Evolutionary conservation across 768 basidiomycete species (phyloP).

Genomic region (Lactifluus echinatus): DNA sequence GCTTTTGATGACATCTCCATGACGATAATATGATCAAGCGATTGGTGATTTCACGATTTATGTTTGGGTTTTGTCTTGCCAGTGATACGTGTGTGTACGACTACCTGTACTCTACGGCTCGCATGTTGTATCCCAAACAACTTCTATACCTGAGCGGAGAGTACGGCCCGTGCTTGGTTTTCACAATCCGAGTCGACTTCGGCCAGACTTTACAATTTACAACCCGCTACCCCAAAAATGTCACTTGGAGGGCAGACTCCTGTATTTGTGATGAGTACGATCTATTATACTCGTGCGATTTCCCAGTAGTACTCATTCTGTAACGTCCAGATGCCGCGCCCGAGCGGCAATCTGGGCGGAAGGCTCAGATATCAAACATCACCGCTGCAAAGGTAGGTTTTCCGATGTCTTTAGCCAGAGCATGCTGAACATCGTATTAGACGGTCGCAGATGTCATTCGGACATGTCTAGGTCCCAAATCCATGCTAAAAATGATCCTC

Average conservation of each 20-base stretch:
- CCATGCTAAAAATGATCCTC: slow-evolving; percentile 99
- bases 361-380: slow-evolving; percentile 95
- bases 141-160: neutral
- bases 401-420: neutral
- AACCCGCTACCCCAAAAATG: slow-evolving; percentile 22
- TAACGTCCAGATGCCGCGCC: slow-evolving; percentile 71
- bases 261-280: slow-evolving; percentile 75
- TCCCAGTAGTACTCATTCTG: neutral
- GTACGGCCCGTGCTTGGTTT: neutral
- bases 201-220: neutral
- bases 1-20: slow-evolving; percentile 16
- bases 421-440: slow-evolving; percentile 32
- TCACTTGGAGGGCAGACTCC: slow-evolving; percentile 52
- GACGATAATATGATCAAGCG: neutral
- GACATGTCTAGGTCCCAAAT: slow-evolving; percentile 94
- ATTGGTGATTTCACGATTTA: neutral
- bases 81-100: neutral
- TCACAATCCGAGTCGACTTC: neutral
- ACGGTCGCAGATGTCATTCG: slow-evolving; percentile 97
- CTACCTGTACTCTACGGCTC: neutral
- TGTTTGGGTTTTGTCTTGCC: neutral
- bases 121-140: neutral
- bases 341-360: slow-evolving; percentile 87
- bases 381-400: slow-evolving; percentile 82
- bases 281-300: neutral